Evolutionary conservation across 228 moss, liverwort and hornwort species (phyloP), one percentile per base, ranked within the genome.

Genomic region (Sphagnum fallax): DNA sequence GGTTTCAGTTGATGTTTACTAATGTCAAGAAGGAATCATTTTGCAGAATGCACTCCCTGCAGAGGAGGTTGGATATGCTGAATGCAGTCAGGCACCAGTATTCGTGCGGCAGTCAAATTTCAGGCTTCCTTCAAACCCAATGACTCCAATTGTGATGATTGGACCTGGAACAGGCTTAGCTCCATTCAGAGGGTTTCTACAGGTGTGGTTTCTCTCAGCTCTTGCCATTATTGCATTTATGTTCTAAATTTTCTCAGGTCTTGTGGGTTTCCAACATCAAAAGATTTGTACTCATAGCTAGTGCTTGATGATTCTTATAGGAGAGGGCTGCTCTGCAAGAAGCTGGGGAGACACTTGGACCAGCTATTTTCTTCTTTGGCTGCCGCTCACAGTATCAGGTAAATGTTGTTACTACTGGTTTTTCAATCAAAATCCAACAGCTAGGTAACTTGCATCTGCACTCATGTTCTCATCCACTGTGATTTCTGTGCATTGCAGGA

Each of bases 91-190:
- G 84, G 88, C 91, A 6, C 91, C 93, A 10, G 84, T 98, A 48
- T 93, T 98, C 53, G 79, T 98, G 10, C 78, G 91, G n/a, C 91
- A 88, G 49, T 98, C 97, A 4, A 84, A 60, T 71, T 98, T 97
- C 72, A 82, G 85, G 70, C 76, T 98, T 8, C 93, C 97, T 12
- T 57, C 62, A 5, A 81, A 91, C 52, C 62, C 81, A 12, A 66
- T 69, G 51, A 81, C 81, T 9, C 93, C 93, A 51, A 65, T 93
- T n/a, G 75, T 93, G 50, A 90, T 98, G 93, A 69, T 91, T 18
- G 93, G 97, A 7, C 97, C 93, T 18, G 93, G 97, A 16, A 98
- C 93, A 32, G 93, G 93, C 6, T 73, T 93, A 60, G 97, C 93
- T 6, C 97, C 91, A 52, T 98, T 98, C 68, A 84, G 97, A 48